phyloP scores from a whole-genome alignment of 306 rosid species.

The Vigna hirtella region DNA sequence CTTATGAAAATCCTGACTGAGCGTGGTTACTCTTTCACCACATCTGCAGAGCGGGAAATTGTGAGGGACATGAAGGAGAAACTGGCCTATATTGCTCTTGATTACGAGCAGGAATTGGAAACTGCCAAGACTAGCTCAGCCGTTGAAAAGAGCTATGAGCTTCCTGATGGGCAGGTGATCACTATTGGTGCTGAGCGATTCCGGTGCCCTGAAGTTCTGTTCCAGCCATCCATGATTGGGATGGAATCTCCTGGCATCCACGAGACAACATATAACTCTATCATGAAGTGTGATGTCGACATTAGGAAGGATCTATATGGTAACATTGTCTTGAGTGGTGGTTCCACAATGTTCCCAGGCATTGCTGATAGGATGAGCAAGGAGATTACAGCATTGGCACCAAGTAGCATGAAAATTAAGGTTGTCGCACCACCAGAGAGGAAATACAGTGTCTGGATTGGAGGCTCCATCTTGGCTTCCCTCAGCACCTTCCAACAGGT shows the following conservation, averaged over 20 bases:
- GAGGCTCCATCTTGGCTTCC: constrained; percentile 67
- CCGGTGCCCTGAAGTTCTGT: constrained; percentile 63
- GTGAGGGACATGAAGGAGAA: constrained; percentile 77
- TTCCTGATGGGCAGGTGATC: constrained; percentile 64
- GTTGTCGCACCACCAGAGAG: constrained; percentile 67
- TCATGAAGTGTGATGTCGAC: constrained; percentile 65
- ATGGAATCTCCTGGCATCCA: constrained; percentile 65
- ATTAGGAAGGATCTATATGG: constrained; percentile 66
- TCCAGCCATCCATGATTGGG: constrained; percentile 66
- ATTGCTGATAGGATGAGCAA: constrained; percentile 70
- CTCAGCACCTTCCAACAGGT: constrained; percentile 72
- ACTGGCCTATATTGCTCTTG: constrained; percentile 77
- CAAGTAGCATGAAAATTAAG: constrained; percentile 64
- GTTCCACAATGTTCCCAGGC: constrained; percentile 67
- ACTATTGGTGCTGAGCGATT: constrained; percentile 62
- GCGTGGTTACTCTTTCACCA: constrained; percentile 86
- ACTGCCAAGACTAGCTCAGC: constrained; percentile 79
- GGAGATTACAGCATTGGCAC: constrained; percentile 64
- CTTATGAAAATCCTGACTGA: constrained; percentile 83
- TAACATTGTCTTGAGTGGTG: constrained; percentile 67
- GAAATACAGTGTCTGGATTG: constrained; percentile 69
- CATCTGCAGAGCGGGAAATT: constrained; percentile 85
- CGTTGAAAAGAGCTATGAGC: constrained; percentile 82
- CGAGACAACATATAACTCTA: constrained; percentile 59
- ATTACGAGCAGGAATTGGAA: constrained; percentile 79